Base-by-base conservation (phyloP, 805 yeast genomes). In the Debaryomyces tyrocola region DNA sequence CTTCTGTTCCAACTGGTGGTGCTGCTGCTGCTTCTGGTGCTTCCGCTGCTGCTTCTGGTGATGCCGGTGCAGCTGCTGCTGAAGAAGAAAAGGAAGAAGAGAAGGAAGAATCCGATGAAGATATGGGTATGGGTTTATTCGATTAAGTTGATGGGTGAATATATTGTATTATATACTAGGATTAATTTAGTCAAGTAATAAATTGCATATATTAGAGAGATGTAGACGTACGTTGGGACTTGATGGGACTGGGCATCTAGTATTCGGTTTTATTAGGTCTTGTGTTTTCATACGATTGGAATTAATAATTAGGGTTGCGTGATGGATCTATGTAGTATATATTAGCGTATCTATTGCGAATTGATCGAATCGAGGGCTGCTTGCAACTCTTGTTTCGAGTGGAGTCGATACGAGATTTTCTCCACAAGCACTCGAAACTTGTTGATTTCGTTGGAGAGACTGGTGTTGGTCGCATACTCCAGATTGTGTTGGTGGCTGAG, bases 1-100 rank as follows among this genome's bases (percentile, higher is more conserved):
- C 98, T 63, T 85, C 98, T 60, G 95, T 92, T 60, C 97, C 98
- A 77, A 66, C 97, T 67, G 97, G 97, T 75, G 97, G 96, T 79
- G 94, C 97, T 74, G 96, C 94, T 74, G 82, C 90, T 68, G 77
- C 94, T 62, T 74, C 85, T 63, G 77, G 82, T 67, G 80, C 79
- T 66, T 82, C 80, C 66, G 85, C 87, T 60, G 82, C 85, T 63
- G 84, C 85, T 64, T 85, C 80, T 65, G 87, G 75, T 70, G 84
- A 73, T 56, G 84, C 80, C 57, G 87, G 79, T 58, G 90, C 77
- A 56, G 92, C 75, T 47, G 95, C 74, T 51, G 94, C 70, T 51
- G 94, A 75, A 62, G 88, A 71, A 58, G 83, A 76, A 63, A 90
- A 79, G 64, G 91, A 44, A 37, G 45, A 57, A 48, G 62, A 51